Evolutionary conservation across 495 filamentous ascomycete genomes (phyloP).

Genomic region (Penicillium simplicissimum): DNA sequence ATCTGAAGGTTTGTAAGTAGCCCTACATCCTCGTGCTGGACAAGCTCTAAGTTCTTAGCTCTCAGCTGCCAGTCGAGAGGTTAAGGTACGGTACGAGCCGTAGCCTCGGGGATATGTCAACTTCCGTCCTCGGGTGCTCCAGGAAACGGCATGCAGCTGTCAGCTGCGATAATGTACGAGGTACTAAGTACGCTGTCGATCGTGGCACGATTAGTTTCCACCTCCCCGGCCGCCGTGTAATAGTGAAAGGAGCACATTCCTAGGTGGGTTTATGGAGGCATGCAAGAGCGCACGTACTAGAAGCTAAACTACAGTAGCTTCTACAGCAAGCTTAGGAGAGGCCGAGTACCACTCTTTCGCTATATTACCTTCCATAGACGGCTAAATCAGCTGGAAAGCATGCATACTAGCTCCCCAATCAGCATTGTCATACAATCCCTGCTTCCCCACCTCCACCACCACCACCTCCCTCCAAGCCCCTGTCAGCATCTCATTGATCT

Average conservation of each 20-base stretch:
- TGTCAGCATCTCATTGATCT: conserved; percentile 4
- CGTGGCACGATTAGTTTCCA: neutral
- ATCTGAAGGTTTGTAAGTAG: neutral
- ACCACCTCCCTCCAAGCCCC: neutral
- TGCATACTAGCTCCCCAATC: neutral
- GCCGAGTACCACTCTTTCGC: neutral
- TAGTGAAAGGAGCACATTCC: conserved; percentile 6
- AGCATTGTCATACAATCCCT: neutral
- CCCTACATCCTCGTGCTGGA: neutral
- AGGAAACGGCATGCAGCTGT: conserved; percentile 21
- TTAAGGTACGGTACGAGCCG: conserved; percentile 9
- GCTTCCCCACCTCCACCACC: neutral
- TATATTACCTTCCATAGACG: neutral
- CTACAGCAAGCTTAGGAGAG: neutral
- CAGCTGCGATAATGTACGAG: conserved; percentile 10
- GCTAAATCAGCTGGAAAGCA: neutral
- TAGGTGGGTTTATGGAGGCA: conserved; percentile 16
- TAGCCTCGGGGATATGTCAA: neutral
- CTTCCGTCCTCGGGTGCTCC: neutral
- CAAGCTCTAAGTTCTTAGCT: neutral
- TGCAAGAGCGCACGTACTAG: neutral
- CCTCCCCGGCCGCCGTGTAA: neutral
- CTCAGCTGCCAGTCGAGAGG: no score
- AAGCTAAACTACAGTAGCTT: neutral
- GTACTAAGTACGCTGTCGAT: neutral